A percentile compares a stretch with the other conserved stretches of the same genome.
Evolutionary conservation across 2,329 filamentous ascomycete species (phyloP).

Genomic region (Calonectria pseudoturangicola): DNA sequence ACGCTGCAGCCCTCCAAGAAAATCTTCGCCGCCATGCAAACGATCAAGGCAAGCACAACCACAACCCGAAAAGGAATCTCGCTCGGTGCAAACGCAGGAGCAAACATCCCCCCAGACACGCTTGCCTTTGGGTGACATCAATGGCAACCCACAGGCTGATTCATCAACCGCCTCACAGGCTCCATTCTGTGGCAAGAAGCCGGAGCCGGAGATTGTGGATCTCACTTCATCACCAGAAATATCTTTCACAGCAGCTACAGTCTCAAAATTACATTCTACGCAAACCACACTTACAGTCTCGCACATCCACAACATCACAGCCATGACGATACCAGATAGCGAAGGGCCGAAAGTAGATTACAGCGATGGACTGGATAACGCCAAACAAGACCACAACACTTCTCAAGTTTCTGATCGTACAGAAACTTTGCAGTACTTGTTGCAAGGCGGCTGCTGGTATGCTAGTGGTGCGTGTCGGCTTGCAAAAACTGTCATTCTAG

Average conservation of each 20-base stretch:
- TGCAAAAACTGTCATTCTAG: slow-evolving; percentile 60
- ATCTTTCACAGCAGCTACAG: slow-evolving; percentile 34
- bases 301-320: slow-evolving; percentile 5
- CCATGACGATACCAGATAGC: slow-evolving; percentile 24
- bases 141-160: slow-evolving; percentile 50
- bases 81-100: not conserved
- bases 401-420: not conserved
- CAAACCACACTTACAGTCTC: slow-evolving; percentile 19
- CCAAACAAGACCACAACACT: not conserved
- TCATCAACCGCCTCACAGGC: slow-evolving; percentile 13
- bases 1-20: slow-evolving; percentile 23
- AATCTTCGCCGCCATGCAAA: slow-evolving; percentile 44
- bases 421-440: not conserved
- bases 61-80: not conserved
- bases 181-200: not conserved
- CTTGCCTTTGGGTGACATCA: slow-evolving; percentile 48
- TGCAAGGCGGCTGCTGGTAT: slow-evolving; percentile 56
- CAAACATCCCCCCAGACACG: slow-evolving; percentile 42
- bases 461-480: slow-evolving; percentile 62
- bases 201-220: slow-evolving; percentile 37
- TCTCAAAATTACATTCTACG: slow-evolving; percentile 21
- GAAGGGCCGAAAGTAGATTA: not conserved
- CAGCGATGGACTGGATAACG: not conserved
- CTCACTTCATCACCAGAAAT: slow-evolving; percentile 42
- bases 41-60: slow-evolving; percentile 38